Evolutionary conservation across 305 asterid genomes (phyloP).

Genomic region (Fraxinus velutina): DNA sequence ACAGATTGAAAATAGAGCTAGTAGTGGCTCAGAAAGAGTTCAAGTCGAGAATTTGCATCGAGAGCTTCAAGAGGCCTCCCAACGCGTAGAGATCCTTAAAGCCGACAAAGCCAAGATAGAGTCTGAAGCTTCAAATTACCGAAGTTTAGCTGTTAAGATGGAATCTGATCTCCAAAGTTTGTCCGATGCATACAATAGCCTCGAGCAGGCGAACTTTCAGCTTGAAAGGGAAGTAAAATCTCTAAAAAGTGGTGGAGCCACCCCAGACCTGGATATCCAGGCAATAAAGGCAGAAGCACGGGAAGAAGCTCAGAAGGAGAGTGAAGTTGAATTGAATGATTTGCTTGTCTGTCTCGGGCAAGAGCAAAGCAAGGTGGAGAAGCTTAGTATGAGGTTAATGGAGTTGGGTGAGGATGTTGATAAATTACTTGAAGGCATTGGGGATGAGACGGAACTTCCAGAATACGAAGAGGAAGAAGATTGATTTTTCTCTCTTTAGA

Average conservation of each 20-base stretch:
- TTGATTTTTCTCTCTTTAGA: not conserved
- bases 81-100: slow-evolving; percentile 62
- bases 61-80: slow-evolving; percentile 63
- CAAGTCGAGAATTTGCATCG: slow-evolving; percentile 62
- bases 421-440: slow-evolving; percentile 44
- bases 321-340: slow-evolving; percentile 80
- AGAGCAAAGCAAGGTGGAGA: slow-evolving; percentile 93
- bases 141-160: slow-evolving; percentile 50
- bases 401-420: slow-evolving; percentile 52
- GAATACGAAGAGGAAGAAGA: slow-evolving; percentile 40
- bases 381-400: slow-evolving; percentile 52
- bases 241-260: slow-evolving; percentile 41
- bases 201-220: slow-evolving; percentile 60
- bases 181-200: slow-evolving; percentile 89
- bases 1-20: slow-evolving; percentile 43
- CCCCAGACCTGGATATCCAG: slow-evolving; percentile 52
- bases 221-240: slow-evolving; percentile 41
- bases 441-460: slow-evolving; percentile 38
- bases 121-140: slow-evolving; percentile 52
- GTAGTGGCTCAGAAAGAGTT: slow-evolving; percentile 65
- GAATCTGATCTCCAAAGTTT: slow-evolving; percentile 84
- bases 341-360: slow-evolving; percentile 95
- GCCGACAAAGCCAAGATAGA: slow-evolving; percentile 62
- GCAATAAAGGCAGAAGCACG: slow-evolving; percentile 71
- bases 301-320: slow-evolving; percentile 86